Evolutionary conservation across 2,329 filamentous ascomycete species (phyloP).

Genomic region (Pyricularia grisea): DNA sequence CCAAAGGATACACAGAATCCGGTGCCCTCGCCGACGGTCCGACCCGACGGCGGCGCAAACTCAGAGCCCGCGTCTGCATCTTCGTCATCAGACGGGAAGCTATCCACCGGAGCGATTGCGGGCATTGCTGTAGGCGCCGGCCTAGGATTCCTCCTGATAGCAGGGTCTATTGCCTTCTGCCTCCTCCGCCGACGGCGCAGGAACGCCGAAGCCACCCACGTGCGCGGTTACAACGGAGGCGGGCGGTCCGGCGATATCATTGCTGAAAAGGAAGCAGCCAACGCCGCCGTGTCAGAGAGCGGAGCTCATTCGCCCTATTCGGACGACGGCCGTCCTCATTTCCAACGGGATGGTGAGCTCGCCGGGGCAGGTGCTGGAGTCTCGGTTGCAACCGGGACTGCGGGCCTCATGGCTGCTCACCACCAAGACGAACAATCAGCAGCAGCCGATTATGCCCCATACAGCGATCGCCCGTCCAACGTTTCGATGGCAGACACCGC

Average conservation of each 20-base stretch:
- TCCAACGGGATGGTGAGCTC: constrained; percentile 8
- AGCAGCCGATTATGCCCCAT: constrained; percentile 6
- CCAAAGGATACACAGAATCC: background rate
- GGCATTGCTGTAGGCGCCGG: constrained; percentile 36
- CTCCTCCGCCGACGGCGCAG: constrained; percentile 30
- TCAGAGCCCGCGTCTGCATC: background rate
- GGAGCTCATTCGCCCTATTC: constrained; percentile 29
- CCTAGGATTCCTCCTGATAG: constrained; percentile 26
- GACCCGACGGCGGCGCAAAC: background rate
- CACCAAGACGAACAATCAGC: constrained; percentile 1
- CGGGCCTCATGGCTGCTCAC: constrained; percentile 1
- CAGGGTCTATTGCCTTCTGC: constrained; percentile 31
- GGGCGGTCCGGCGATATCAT: constrained; percentile 25
- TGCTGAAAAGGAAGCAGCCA: constrained; percentile 33
- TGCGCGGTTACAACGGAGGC: constrained; percentile 3
- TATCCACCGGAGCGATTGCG: constrained; percentile 32
- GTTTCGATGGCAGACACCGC: background rate
- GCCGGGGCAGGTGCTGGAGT: constrained; percentile 5
- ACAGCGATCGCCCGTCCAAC: constrained; percentile 8
- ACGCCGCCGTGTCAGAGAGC: constrained; percentile 24
- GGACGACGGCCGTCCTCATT: constrained; percentile 24
- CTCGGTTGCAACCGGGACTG: constrained; percentile 10
- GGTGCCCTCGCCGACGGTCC: background rate
- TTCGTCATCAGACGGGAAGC: constrained; percentile 9
- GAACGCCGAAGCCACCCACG: constrained; percentile 12